A percentile compares a stretch with the other conserved stretches of the same genome.
Conservation (phyloP, 2,329 filamentous ascomycete genomes). For the Incumbomyces delicatus region DNA sequence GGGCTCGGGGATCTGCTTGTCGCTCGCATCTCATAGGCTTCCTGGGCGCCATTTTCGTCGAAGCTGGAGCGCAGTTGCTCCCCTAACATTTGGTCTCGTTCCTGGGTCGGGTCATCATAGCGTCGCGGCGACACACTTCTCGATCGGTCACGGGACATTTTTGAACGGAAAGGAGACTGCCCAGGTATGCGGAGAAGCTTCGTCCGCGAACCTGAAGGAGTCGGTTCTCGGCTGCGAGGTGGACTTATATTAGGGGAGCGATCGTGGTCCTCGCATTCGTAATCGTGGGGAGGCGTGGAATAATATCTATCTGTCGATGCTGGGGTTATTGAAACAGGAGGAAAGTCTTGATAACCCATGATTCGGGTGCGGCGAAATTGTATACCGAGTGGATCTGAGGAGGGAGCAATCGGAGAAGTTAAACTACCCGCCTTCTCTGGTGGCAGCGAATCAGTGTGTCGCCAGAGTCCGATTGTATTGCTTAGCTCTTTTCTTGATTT, state of each 20-base stretch:
- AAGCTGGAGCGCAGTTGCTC: background rate
- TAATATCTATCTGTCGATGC: conserved; percentile 6
- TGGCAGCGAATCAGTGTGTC: background rate
- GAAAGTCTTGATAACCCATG: background rate
- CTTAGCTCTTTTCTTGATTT: conserved; percentile 1
- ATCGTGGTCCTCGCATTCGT: background rate
- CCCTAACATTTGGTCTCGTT: background rate
- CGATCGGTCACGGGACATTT: background rate
- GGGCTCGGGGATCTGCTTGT: conserved; percentile 5
- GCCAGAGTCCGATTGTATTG: background rate
- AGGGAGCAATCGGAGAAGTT: background rate
- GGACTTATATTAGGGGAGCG: background rate
- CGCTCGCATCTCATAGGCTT: background rate
- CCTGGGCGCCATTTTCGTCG: background rate
- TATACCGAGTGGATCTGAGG: background rate
- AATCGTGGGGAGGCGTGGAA: background rate
- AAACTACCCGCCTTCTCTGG: background rate
- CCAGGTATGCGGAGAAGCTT: background rate
- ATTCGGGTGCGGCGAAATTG: background rate
- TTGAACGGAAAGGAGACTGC: conserved; percentile 1
- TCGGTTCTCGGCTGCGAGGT: background rate
- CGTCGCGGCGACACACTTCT: background rate
- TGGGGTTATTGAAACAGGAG: background rate
- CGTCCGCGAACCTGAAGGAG: conserved; percentile 1
- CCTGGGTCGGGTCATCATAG: background rate